Percentiles rank a stretch among this genome's conserved stretches.
phyloP scores from a whole-genome alignment of 140 eudicot genomes.

The Erigeron philadelphicus region DNA sequence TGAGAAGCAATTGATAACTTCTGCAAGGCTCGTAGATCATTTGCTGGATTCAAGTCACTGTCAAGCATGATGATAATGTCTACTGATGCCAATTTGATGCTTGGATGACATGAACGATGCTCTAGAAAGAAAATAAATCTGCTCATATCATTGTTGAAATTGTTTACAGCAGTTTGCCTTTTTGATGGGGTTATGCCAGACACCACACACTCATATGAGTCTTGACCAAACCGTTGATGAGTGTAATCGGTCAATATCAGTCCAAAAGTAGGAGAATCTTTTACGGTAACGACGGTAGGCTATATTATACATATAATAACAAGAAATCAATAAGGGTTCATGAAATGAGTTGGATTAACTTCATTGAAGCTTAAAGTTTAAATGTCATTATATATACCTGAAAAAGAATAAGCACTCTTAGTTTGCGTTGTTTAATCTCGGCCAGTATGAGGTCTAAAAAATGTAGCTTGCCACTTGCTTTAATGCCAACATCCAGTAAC shows the following conservation, averaged over 20 bases:
- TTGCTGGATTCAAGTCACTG: conserved; percentile 64
- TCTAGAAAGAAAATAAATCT: conserved; percentile 60
- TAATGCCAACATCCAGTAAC: conserved; percentile 43
- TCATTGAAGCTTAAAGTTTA: conserved; percentile 8
- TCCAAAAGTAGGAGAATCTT: conserved; percentile 30
- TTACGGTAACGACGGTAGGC: conserved; percentile 41
- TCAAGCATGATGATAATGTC: conserved; percentile 61
- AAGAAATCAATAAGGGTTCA: background rate
- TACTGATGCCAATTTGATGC: conserved; percentile 52
- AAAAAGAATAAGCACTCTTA: conserved; percentile 59
- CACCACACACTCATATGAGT: conserved; percentile 52
- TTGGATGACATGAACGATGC: conserved; percentile 45
- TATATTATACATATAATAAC: conserved; percentile 23
- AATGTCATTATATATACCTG: conserved; percentile 47
- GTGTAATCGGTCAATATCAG: conserved; percentile 54
- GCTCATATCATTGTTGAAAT: conserved; percentile 51
- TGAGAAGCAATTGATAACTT: conserved; percentile 55
- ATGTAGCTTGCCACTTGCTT: conserved; percentile 74
- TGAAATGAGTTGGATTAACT: background rate
- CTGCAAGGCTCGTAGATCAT: conserved; percentile 59
- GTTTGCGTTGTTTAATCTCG: conserved; percentile 41
- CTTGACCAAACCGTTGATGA: conserved; percentile 48
- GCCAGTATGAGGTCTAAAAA: conserved; percentile 64
- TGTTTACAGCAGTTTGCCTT: conserved; percentile 60
- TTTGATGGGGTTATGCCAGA: conserved; percentile 18